Base-by-base conservation (phyloP, 352 stramenopile genomes). In the Phytophthora constricta region DNA sequence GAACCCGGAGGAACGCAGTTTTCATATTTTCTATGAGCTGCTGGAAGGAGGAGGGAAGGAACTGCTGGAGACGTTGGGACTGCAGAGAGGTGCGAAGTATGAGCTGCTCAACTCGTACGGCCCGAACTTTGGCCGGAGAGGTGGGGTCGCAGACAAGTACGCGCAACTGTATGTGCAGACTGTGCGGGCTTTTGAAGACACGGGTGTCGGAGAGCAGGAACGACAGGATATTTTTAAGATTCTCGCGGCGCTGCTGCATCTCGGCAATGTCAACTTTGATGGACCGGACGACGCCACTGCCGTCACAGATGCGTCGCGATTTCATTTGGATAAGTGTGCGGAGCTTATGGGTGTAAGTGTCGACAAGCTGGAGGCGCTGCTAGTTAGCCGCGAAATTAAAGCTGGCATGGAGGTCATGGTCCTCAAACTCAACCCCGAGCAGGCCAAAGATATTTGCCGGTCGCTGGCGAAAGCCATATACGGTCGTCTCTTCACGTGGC, bases 401-500 rank as follows among this genome's bases (percentile, higher is more conserved):
- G 97, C 97, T 9, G 78, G 94, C 2, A 87, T 92, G 28, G 96
- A 99, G 54, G 71, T 89, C 23, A 86, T 98, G 64, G 87, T 89
- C 20, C 74, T 97, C 13, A 82, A 90, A 47, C 75, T 90, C 50
- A 92, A 74, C 28, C 68, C 80, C 0, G 81, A 80, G 16, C 88
- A 95, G 58, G 84, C 74, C 50, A 92, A 90, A 27, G 97, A 98
- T 58, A 95, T 95, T 8, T 89, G 91, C 27, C 90, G 97, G 58
- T 98, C 97, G 0, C 79, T 99, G 1, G 94, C 96, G 13, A 99
- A 99, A 70, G 90, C 96, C 11, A 95, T 98, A 10, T 99, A 99
- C 67, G 93, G 90, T 7, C 87, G 91, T 2, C 77, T 99, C 1
- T 99, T 99, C 76, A 88, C 92, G 27, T 98, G 93, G 81, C 89